Evolutionary conservation across 345 rosid species (phyloP).

Genomic region (Moricandia moricandioides): DNA sequence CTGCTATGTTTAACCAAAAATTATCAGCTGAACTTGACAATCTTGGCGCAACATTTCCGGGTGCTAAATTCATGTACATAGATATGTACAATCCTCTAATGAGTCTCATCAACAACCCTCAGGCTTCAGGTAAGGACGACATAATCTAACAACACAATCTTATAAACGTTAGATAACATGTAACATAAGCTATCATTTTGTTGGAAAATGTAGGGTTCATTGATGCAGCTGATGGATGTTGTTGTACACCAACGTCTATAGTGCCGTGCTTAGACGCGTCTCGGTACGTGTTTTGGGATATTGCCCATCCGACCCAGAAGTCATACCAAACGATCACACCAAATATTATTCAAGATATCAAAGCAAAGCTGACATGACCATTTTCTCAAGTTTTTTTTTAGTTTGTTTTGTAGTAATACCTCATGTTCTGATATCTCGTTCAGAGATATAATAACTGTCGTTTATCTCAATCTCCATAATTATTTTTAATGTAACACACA

Average conservation of each 20-base stretch:
- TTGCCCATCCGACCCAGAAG: constrained; percentile 33
- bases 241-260: constrained; percentile 17
- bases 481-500: neutral
- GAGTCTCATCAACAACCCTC: constrained; percentile 50
- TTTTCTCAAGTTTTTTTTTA: neutral
- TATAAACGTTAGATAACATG: neutral
- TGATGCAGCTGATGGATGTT: constrained; percentile 27
- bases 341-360: constrained; percentile 22
- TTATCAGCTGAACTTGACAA: constrained; percentile 31
- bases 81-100: constrained; percentile 47
- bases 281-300: constrained; percentile 34
- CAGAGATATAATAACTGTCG: neutral
- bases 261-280: constrained; percentile 33
- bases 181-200: neutral
- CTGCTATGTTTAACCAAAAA: constrained; percentile 52
- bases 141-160: neutral
- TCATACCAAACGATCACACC: constrained; percentile 28
- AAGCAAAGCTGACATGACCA: constrained; percentile 18
- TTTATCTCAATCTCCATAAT: neutral
- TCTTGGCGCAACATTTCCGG: constrained; percentile 38
- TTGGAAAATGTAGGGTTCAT: constrained; percentile 20
- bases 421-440: neutral
- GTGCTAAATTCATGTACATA: constrained; percentile 39
- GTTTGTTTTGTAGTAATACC: neutral
- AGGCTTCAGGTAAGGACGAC: constrained; percentile 20